Evolutionary conservation across 257 asterid genomes (phyloP).

Genomic region (Jacaranda copaia): DNA sequence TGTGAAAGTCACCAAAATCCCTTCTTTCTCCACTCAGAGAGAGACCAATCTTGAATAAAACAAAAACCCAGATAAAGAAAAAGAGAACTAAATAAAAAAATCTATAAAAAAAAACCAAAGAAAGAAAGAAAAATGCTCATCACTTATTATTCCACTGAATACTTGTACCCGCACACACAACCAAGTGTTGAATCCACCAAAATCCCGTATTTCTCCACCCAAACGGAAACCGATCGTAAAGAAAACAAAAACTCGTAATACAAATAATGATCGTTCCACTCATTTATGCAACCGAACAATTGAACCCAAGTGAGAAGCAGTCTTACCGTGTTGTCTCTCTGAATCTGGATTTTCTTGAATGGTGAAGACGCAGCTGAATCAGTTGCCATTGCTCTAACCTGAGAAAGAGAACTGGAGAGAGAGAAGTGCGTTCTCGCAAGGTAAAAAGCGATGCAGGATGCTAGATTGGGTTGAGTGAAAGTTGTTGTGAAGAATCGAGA

Average conservation of each 20-base stretch:
- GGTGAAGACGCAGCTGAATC: conserved; percentile 63
- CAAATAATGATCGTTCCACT: neutral
- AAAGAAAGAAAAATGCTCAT: neutral
- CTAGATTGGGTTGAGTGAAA: conserved; percentile 24
- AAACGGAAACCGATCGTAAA: neutral
- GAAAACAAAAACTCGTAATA: neutral
- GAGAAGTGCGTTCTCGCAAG: conserved; percentile 32
- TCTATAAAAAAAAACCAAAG: neutral
- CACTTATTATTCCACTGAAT: neutral
- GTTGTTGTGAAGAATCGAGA: conserved; percentile 45
- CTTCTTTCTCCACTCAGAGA: conserved; percentile 5
- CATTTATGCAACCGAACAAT: neutral
- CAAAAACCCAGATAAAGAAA: conserved; percentile 21
- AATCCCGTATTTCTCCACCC: conserved; percentile 1
- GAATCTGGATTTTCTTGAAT: conserved; percentile 86
- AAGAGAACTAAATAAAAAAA: too few species aligned
- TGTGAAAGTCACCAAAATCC: neutral
- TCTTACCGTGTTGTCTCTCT: conserved; percentile 73
- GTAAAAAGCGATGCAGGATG: conserved; percentile 30
- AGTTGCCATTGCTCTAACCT: conserved; percentile 80
- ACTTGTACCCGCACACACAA: neutral
- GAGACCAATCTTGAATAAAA: neutral
- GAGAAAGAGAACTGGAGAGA: conserved; percentile 40
- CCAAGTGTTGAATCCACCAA: neutral
- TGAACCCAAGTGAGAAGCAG: neutral